phyloP scores from a whole-genome alignment of 1,284 basidiomycete genomes.

The Ustilago cynodontis region DNA sequence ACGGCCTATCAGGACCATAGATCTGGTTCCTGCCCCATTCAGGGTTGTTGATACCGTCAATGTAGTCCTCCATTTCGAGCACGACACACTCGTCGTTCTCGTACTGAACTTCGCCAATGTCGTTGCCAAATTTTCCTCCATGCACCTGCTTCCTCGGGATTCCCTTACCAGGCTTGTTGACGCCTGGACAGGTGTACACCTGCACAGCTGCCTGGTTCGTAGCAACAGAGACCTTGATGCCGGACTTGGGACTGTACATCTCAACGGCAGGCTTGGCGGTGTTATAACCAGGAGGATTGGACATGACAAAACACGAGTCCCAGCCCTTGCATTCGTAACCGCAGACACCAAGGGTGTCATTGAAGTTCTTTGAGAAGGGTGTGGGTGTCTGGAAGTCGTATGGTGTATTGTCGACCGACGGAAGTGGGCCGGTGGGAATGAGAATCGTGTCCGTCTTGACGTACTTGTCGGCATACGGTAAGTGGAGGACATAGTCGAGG shows the following conservation, averaged over 20 bases:
- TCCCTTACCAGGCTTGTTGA: conserved; percentile 51
- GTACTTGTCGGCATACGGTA: conserved; percentile 62
- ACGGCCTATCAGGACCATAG: conserved; percentile 55
- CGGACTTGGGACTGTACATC: conserved; percentile 53
- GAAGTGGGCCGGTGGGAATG: conserved; percentile 58
- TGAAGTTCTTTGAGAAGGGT: conserved; percentile 52
- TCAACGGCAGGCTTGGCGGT: conserved; percentile 46
- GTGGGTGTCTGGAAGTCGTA: conserved; percentile 56
- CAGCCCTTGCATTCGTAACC: conserved; percentile 59
- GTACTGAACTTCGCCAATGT: conserved; percentile 50
- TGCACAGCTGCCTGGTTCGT: conserved; percentile 61
- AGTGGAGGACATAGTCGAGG: conserved; percentile 57
- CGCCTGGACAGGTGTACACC: conserved; percentile 59
- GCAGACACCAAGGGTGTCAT: conserved; percentile 58
- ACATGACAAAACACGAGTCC: conserved; percentile 63
- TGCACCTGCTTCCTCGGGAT: conserved; percentile 63
- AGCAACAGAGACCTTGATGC: conserved; percentile 57
- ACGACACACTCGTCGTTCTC: conserved; percentile 61
- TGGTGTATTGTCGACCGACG: conserved; percentile 48
- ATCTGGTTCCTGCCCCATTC: conserved; percentile 59
- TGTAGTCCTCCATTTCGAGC: conserved; percentile 63
- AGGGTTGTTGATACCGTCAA: conserved; percentile 62
- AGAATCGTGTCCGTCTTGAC: conserved; percentile 54
- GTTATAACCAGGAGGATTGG: conserved; percentile 53
- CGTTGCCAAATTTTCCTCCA: conserved; percentile 57